Percentiles rank a stretch among this genome's conserved stretches.
Conservation (phyloP, 2,329 filamentous ascomycete species). For the Ascocoryne sarcoides region DNA sequence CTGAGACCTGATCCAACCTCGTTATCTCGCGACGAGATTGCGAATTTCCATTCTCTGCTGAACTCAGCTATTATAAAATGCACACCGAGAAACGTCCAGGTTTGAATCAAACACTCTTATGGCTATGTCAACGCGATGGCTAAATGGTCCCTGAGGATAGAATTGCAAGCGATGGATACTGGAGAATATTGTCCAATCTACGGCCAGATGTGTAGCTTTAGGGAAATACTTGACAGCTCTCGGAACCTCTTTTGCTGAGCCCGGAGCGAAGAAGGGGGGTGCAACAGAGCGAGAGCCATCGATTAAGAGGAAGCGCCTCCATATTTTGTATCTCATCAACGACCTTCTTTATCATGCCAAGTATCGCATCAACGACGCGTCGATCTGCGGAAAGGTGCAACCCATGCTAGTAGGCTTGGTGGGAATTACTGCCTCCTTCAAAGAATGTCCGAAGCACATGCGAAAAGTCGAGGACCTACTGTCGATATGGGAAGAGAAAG, state of each 20-base stretch:
- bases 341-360: conserved; percentile 67
- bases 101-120: conserved; percentile 44
- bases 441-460: conserved; percentile 55
- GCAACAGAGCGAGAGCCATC: conserved; percentile 40
- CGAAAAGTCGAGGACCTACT: conserved; percentile 57
- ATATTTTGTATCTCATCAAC: conserved; percentile 70
- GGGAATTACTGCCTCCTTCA: conserved; percentile 46
- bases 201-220: conserved; percentile 55
- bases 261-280: conserved; percentile 22
- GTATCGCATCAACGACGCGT: conserved; percentile 38
- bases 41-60: conserved; percentile 58
- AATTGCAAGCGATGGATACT: conserved; percentile 83
- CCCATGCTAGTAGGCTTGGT: conserved; percentile 54
- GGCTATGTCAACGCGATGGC: conserved; percentile 27
- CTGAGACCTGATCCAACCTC: conserved; percentile 66
- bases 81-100: conserved; percentile 78
- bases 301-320: conserved; percentile 58
- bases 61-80: conserved; percentile 59
- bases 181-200: conserved; percentile 59
- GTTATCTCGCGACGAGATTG: conserved; percentile 59
- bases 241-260: conserved; percentile 46
- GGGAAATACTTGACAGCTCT: conserved; percentile 69
- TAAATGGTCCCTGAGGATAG: conserved; percentile 44
- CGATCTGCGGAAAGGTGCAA: conserved; percentile 48
- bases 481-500: conserved; percentile 59